Evolutionary conservation across 2,329 filamentous ascomycete species (phyloP), one percentile per base, ranked within the genome.

Genomic region (Chalara sp.): DNA sequence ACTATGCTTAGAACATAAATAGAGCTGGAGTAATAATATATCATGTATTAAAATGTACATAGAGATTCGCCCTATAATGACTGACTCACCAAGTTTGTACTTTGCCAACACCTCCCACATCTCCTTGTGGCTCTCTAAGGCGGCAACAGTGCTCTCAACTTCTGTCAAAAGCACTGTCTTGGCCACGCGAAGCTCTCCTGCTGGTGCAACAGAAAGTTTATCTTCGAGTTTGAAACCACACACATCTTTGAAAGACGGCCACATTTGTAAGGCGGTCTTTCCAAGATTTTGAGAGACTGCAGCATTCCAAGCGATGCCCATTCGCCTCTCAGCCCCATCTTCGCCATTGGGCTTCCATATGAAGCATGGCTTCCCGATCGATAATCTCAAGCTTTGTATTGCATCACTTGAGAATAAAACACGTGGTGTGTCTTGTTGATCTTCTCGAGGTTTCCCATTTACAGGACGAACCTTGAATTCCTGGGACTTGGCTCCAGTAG

Each of bases 161-260:
- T 21, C 21, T 21, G 21, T 21, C 21, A 21, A 21, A 21, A 21
- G 21, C 21, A 21, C 21, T 21, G 21, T 21, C 21, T 21, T 21
- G 21, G 21, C 21, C 21, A 21, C 21, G 21, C 21, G 3, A 21
- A 21, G 21, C 46, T 45, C 67, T 61, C 10, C 61, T 59, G 6
- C 61, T 56, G 10, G 76, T 78, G 6, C 72, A 29, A 91, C 76
- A 6, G 76, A 74, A 45, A 95, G 72, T 47, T 81, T 78, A 46
- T 90, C 86, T 12, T 82, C 83, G 4, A 93, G 72, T 54, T 85
- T 84, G 59, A 95, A 78, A 1, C 80, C 81, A 58, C 86, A 86
- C 6, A 81, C 78, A 35, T 87, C 84, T 55, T 87, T 84, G 49
- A 95, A 80, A 5, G 81, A 75, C 55, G 87, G 84, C 28, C 87